phyloP scores from a whole-genome alignment of 2,329 filamentous ascomycete genomes.

The Westerdykella sp. region DNA sequence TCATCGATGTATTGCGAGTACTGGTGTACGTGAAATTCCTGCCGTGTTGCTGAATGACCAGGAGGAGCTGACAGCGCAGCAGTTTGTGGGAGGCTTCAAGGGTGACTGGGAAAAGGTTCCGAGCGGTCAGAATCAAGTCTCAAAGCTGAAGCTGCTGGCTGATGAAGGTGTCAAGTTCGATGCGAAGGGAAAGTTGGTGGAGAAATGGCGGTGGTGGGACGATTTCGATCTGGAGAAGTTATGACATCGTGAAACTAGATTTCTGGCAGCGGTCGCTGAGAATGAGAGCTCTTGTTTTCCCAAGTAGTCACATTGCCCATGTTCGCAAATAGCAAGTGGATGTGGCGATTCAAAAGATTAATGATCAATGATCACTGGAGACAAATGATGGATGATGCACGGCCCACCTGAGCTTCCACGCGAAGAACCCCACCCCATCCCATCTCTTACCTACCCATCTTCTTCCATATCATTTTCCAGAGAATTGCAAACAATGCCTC shows the following conservation, averaged over 20 bases:
- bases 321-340: too few species aligned
- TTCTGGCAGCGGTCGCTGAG: too few species aligned
- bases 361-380: background rate
- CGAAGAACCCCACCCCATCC: background rate
- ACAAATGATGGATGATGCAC: background rate
- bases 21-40: conserved; percentile 46
- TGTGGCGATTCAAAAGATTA: too few species aligned
- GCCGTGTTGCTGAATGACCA: background rate
- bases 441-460: background rate
- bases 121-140: conserved; percentile 56
- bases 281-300: background rate
- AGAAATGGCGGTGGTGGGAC: conserved; percentile 40
- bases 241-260: conserved; percentile 1
- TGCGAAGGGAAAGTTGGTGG: conserved; percentile 53
- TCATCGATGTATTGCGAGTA: conserved; percentile 71
- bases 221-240: conserved; percentile 33
- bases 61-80: background rate
- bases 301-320: background rate
- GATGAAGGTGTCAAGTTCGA: conserved; percentile 62
- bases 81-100: conserved; percentile 61
- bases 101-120: conserved; percentile 59
- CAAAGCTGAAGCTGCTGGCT: conserved; percentile 57
- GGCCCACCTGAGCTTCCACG: background rate
- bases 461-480: background rate
- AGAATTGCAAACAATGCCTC: conserved; percentile 18